Evolutionary conservation across 2,329 filamentous ascomycete species (phyloP).

Genomic region (Cordyceps militaris): DNA sequence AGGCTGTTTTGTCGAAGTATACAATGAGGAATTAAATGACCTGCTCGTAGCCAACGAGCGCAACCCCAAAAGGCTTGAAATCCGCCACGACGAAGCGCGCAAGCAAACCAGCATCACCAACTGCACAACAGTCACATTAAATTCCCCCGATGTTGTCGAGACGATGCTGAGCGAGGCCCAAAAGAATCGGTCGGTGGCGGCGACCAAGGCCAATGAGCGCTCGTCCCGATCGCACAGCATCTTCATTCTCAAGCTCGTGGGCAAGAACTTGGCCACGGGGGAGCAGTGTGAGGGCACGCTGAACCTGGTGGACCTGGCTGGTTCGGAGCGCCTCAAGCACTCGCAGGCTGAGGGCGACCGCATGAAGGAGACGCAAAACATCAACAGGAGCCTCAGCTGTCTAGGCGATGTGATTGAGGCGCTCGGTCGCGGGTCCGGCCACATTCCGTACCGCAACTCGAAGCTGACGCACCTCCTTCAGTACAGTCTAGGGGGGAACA

Average conservation of each 20-base stretch:
- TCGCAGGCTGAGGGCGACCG: slow-evolving; percentile 80
- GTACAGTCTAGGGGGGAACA: slow-evolving; percentile 90
- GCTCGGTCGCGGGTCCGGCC: slow-evolving; percentile 73
- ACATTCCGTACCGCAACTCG: slow-evolving; percentile 92
- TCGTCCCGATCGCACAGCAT: slow-evolving; percentile 93
- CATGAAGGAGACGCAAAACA: slow-evolving; percentile 90
- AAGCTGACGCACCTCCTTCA: slow-evolving; percentile 95
- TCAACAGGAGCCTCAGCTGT: slow-evolving; percentile 91
- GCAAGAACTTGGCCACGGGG: slow-evolving; percentile 66
- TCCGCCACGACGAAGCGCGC: slow-evolving; percentile 74
- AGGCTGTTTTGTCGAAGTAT: slow-evolving; percentile 93
- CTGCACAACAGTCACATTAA: slow-evolving; percentile 66
- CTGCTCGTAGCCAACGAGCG: slow-evolving; percentile 55
- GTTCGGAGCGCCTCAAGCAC: slow-evolving; percentile 83
- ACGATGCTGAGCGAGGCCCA: slow-evolving; percentile 72
- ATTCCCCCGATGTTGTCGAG: slow-evolving; percentile 74
- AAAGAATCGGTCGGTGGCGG: slow-evolving; percentile 83
- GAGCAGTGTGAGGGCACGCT: slow-evolving; percentile 88
- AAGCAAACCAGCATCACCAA: slow-evolving; percentile 79
- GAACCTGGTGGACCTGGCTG: slow-evolving; percentile 92
- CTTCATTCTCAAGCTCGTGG: slow-evolving; percentile 77
- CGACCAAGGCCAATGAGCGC: slow-evolving; percentile 94
- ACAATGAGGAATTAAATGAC: slow-evolving; percentile 96
- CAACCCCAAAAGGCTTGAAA: slow-evolving; percentile 73
- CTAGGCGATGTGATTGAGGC: slow-evolving; percentile 92